Evolutionary conservation across 495 filamentous ascomycete species (phyloP).

Genomic region (Podospora pseudoanserina): DNA sequence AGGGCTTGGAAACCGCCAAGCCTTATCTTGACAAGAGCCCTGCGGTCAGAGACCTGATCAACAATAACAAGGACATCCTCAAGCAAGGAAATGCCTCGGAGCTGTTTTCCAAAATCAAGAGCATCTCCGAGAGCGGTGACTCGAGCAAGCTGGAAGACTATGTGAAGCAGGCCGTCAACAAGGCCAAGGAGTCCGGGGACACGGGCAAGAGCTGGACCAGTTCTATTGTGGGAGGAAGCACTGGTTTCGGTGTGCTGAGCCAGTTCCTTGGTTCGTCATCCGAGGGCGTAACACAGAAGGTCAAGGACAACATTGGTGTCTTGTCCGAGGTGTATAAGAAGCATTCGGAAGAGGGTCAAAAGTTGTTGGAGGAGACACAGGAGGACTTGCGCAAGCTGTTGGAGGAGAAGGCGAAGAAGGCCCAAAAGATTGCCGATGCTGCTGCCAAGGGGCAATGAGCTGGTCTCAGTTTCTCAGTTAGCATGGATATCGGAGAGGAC

Average conservation of each 20-base stretch:
- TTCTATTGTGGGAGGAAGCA: constrained; percentile 34
- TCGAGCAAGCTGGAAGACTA: constrained; percentile 55
- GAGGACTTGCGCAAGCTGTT: constrained; percentile 48
- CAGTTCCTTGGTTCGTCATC: constrained; percentile 24
- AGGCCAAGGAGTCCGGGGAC: constrained; percentile 46
- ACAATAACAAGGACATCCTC: constrained; percentile 56
- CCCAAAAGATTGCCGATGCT: constrained; percentile 39
- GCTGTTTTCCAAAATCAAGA: constrained; percentile 52
- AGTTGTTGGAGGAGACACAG: constrained; percentile 57
- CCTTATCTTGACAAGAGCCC: constrained; percentile 65
- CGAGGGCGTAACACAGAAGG: constrained; percentile 42
- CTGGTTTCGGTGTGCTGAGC: constrained; percentile 16
- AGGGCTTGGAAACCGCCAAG: constrained; percentile 58
- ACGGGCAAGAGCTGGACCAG: constrained; percentile 27
- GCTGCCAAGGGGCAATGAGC: constrained; percentile 28
- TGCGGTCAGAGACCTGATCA: constrained; percentile 59
- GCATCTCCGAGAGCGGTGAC: constrained; percentile 52
- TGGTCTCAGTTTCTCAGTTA: neutral
- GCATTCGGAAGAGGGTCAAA: constrained; percentile 58
- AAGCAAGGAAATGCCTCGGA: constrained; percentile 57
- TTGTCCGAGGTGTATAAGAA: constrained; percentile 53
- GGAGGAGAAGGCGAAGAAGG: constrained; percentile 41
- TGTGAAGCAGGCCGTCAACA: constrained; percentile 49
- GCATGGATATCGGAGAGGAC: neutral
- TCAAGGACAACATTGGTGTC: constrained; percentile 53